Base-by-base conservation (phyloP, 306 rosid genomes). In the Castanopsis chinensis region DNA sequence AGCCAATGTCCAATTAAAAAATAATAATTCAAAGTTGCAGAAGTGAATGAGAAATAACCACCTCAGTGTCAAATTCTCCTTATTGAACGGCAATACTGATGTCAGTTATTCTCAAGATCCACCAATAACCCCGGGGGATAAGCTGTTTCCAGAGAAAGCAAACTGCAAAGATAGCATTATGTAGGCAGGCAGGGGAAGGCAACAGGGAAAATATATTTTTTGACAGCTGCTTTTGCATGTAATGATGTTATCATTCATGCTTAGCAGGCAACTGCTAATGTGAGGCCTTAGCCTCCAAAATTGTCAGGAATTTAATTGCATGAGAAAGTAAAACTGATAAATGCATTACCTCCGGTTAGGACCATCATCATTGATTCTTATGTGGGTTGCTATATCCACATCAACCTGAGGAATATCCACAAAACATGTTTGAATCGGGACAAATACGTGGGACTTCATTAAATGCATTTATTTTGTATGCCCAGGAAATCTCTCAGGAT, bases 31-130 rank as follows among this genome's bases (percentile, higher is more conserved):
- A 23, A 51, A 54, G 19, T 21, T 23, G 71, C 65, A 55, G 67
- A 33, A 45, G 2, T 52, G 18, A 14, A 72, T 71, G 37, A 77
- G 63, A 55, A 64, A 72, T 71, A 54, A 64, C 59, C 81, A 94
- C 96, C 93, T 90, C 93, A 0, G 98, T 94, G 75, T 92, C 94
- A 54, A 94, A 92, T 80, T 94, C 97, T 82, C 94, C 98, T 0
- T 94, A 94, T 85, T 91, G 92, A 78, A 91, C 94, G 32, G 86
- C 75, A 67, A 94, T 69, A 49, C 78, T 82, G 72, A 88, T 88
- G 76, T 91, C 97, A 12, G 94, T 91, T 58, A 90, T 77, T 94
- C 54, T 91, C 97, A 57, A 94, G 97, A 84, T 94, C 97, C 53
- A 94, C 97, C 72, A 89, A 75, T 78, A 92, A 83, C 77, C 97